A percentile compares a stretch with the other conserved stretches of the same genome.
Conservation (phyloP, 2,329 filamentous ascomycete genomes). For the Pezicula neosporulosa region DNA sequence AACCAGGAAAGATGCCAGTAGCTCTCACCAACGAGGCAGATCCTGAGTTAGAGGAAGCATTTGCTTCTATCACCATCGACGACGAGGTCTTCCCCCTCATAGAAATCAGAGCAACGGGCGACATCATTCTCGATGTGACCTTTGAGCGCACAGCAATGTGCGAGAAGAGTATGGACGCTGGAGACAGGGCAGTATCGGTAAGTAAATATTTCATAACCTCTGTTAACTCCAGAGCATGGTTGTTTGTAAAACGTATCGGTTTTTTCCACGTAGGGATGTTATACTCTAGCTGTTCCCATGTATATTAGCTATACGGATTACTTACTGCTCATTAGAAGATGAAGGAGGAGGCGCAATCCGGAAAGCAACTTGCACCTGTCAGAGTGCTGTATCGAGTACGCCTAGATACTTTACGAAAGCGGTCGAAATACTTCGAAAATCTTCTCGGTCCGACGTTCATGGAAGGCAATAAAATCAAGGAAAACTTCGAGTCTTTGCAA, state of each 20-base stretch:
- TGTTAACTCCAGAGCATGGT: too few species aligned
- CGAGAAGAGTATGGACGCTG: slow-evolving; percentile 40
- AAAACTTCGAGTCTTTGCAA: slow-evolving; percentile 35
- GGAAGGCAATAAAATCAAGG: slow-evolving; percentile 54
- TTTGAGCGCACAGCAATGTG: slow-evolving; percentile 57
- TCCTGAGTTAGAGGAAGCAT: slow-evolving; percentile 2
- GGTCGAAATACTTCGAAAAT: slow-evolving; percentile 68
- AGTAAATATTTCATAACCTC: too few species aligned
- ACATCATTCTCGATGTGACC: slow-evolving; percentile 62
- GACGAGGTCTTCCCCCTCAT: slow-evolving; percentile 31
- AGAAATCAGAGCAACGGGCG: slow-evolving; percentile 53
- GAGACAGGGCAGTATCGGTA: too few species aligned
- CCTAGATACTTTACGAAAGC: slow-evolving; percentile 49
- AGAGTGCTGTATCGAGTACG: slow-evolving; percentile 54
- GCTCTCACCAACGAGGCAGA: not conserved
- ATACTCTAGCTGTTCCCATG: too few species aligned
- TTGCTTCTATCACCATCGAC: slow-evolving; percentile 17
- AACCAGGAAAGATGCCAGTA: not conserved
- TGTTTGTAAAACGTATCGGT: too few species aligned
- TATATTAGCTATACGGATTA: too few species aligned
- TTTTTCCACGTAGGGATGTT: too few species aligned
- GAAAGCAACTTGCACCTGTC: slow-evolving; percentile 9
- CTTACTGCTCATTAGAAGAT: slow-evolving; percentile 35
- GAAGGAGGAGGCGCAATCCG: not conserved
- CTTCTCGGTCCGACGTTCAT: slow-evolving; percentile 63